Evolutionary conservation across 2,329 filamentous ascomycete genomes (phyloP), one percentile per base, ranked within the genome.

Genomic region (Helotiales sp.): DNA sequence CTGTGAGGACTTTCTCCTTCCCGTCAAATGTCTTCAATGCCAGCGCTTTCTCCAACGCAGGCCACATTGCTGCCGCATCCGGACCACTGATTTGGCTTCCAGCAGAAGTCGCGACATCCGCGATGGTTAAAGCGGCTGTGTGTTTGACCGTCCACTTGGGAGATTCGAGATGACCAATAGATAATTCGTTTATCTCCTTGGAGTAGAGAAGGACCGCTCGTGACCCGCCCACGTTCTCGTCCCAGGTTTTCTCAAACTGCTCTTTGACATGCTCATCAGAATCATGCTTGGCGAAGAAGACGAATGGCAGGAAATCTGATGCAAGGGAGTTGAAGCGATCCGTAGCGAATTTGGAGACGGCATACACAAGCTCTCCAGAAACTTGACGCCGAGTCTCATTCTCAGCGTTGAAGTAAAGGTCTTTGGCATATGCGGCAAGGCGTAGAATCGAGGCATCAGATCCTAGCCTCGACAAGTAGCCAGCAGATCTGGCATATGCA

Each of bases 141-240:
- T 98, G 93, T 72, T 96, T 95, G 56, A 98, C 83, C 2, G 87
- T 86, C 95, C 95, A 99, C 67, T 91, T 90, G 1, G 90, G 83
- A 1, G 90, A 92, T 31, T 90, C 87, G 7, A 98, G 77, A 53
- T 91, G 83, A 33, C 80, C 77, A 33, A 84, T 79, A 1, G 87
- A 83, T 1, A 98, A 79, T 0, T 74, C 75, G 3, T 89, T 80
- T 64, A 98, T 96, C 73, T 99, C 95, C 34, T 81, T 81, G 6
- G 96, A 81, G 70, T 96, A 96, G 1, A 96, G 82, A 47, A 89
- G 82, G 5, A 96, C 90, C 0, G 90, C 88, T 29, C 93, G 85
- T 30, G 83, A 86, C 44, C 91, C 93, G 50, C 93, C 93, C 0
- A 96, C 93, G 68, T 96, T 93, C 66, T 96, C 90, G 49, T 84